These are phyloP conservation scores for cucumber (Cucumis sativus) DNA, from an alignment of 306 rosid species.

Conservation along the genomic window Cucumber_9930_V3 NC_026656.2:16980501-16981000, in stretches of 20 bases:
- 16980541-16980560: conserved; percentile 52
- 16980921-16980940: conserved; percentile 53
- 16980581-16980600: conserved; percentile 67
- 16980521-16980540: too few relatives aligned
- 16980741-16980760: background rate
- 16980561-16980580: conserved; percentile 81
- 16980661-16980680: conserved; percentile 63
- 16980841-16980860: background rate
- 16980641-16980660: conserved; percentile 65
- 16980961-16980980: conserved; percentile 41
- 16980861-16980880: background rate
- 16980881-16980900: background rate
- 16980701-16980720: background rate
- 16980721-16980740: background rate
- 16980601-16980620: conserved; percentile 70
- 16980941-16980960: conserved; percentile 75
- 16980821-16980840: conserved; percentile 11
- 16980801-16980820: conserved; percentile 46
- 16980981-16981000: conserved; percentile 51
- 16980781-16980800: conserved; percentile 91
- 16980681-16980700: conserved; percentile 58
- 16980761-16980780: conserved; percentile 51
- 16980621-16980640: conserved; percentile 44
- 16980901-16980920: too few relatives aligned
- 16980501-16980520: background rate